Evolutionary conservation across 805 yeast species (phyloP), one percentile per base, ranked within the genome.

Genomic region (Blastobotrys peoriensis): DNA sequence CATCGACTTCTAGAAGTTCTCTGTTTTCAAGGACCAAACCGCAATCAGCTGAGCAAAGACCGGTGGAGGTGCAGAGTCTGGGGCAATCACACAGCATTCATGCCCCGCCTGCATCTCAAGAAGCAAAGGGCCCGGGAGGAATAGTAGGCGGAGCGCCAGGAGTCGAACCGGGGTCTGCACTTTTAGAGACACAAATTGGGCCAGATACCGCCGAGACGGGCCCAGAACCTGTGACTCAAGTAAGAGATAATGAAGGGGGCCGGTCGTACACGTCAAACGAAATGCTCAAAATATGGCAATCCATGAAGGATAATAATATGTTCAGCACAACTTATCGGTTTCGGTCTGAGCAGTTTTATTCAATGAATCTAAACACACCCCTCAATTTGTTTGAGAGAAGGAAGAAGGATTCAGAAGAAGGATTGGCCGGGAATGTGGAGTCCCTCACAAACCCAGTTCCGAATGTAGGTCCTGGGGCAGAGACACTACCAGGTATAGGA

Each of bases 281-380:
- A 52, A 70, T 80, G 51, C 68, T 79, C 47, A 64, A 70, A 18
- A 71, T 78, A 9, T 79, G 81, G 74, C 59, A 67, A 30, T 62
- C 65, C 17, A 63, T 69, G 61, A 57, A 65, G 27, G 54, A 57
- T 5, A 52, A 59, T 25, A 59, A 64, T 36, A 57, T 60, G 27
- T 59, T 65, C 33, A 47, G 37, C 17, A 30, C 46, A 5, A 59
- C 60, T 22, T 39, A 46, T 25, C 28, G 38, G 3, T 21, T 25
- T 16, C 38, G 56, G 18, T 57, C 57, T 20, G 69, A 62, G 22
- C 54, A 59, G 17, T 67, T 59, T 46, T 54, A 61, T 36, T 58
- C 69, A 1, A 51, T 65, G n/a, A 57, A 55, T 6, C 62, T 67
- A 6, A 47, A 48, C 19, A 37, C 36, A 33, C 53, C 53, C 8